Percentiles rank a stretch among this genome's conserved stretches.
Evolutionary conservation across 306 rosid genomes (phyloP).

Genomic region (Quercus berberidifolia): DNA sequence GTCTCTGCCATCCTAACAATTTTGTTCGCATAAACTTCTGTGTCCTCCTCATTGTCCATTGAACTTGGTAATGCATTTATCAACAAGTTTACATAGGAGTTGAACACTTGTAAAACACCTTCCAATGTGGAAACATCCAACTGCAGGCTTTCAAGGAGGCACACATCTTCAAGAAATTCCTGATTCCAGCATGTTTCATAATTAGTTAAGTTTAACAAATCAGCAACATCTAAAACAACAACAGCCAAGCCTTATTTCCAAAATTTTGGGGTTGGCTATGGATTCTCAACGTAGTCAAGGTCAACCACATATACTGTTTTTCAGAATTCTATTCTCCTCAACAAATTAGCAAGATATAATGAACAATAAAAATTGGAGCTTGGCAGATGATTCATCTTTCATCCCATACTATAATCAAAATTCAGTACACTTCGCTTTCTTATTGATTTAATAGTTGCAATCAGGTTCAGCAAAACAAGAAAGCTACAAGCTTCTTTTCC

Average conservation of each 20-base stretch:
- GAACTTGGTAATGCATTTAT: conserved; percentile 80
- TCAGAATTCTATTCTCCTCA: neutral
- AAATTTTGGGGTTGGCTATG: too few species aligned
- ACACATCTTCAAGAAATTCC: conserved; percentile 79
- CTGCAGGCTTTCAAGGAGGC: conserved; percentile 68
- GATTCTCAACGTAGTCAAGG: too few species aligned
- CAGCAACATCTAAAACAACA: neutral
- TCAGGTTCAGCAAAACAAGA: neutral
- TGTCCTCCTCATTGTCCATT: conserved; percentile 55
- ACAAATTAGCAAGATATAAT: neutral
- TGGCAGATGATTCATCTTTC: neutral
- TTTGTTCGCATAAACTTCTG: conserved; percentile 54
- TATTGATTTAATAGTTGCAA: neutral
- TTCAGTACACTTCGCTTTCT: neutral
- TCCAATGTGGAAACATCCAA: conserved; percentile 65
- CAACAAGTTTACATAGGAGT: conserved; percentile 59
- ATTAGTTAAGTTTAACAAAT: neutral
- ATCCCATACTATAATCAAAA: neutral
- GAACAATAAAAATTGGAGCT: conserved; percentile 1
- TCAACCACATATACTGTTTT: too few species aligned
- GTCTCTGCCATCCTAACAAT: conserved; percentile 76
- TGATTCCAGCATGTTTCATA: conserved; percentile 18
- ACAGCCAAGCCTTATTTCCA: too few species aligned
- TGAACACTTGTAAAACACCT: conserved; percentile 63
- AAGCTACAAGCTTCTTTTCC: conserved; percentile 1